Evolutionary conservation across 164 flowering plant genomes (phyloP), one percentile per base, ranked within the genome.

Genomic region (Pachysandra terminalis): DNA sequence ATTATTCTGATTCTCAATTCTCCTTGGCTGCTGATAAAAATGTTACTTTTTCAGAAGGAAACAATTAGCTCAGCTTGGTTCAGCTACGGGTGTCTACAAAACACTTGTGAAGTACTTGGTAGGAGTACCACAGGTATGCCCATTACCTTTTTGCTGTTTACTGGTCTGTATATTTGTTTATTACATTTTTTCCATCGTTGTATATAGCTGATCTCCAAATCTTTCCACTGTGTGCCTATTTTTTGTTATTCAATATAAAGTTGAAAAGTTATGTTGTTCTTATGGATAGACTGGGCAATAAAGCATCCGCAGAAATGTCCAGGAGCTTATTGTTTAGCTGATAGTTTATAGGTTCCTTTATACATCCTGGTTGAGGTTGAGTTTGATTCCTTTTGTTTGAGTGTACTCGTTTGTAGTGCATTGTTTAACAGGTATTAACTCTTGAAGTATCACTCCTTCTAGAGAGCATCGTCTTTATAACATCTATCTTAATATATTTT

Each of bases 51-150:
- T 26, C 85, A 95, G 98, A 79, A 85, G 98, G 78, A 83, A 81
- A 70, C 91, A 84, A 73, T 80, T 95, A 72, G 96, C 97, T 64
- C 96, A 89, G 79, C 96, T 95, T 80, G 98, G 98, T 70, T 85
- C 92, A 69, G 97, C 97, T 26, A 81, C 97, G 22, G 98, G 98
- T 69, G 94, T 95, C 65, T 95, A 87, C 72, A 95, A 95, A 78
- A 86, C 98, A 25, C 96, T 95, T 71, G 96, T 95, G 52, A 95
- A 90, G 77, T 95, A 92, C 79, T 83, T 95, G 81, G 97, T 95
- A 10, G 98, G 98, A 72, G 98, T 95, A 71, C 98, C 98, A 64
- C 89, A 92, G 91, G 96, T 89, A 81, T 61, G 66, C 64, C 51
- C 45, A 55, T 65, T 53, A 2, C 40, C 19, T 73, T 21, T 53